A percentile compares a stretch with the other conserved stretches of the same genome.
phyloP scores from a whole-genome alignment of 192 early-diverging fungal species.

The Chytriomyces hyalinus region DNA sequence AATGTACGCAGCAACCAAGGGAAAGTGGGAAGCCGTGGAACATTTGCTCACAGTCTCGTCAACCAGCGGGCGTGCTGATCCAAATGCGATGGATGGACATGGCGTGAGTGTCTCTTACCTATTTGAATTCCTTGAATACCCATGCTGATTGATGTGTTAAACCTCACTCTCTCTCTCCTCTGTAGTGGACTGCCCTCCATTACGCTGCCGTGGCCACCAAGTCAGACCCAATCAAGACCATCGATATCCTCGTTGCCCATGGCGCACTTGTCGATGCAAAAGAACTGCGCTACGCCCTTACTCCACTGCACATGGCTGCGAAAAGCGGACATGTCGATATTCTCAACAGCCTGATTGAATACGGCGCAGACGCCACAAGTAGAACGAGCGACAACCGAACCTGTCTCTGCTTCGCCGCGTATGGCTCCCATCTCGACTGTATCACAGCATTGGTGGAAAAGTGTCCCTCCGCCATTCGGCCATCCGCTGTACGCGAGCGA shows the following conservation, averaged over 20 bases:
- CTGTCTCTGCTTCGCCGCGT: conserved; percentile 34
- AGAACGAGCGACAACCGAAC: conserved; percentile 40
- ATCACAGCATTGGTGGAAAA: conserved; percentile 11
- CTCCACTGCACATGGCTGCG: conserved; percentile 48
- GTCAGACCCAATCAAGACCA: conserved; percentile 14
- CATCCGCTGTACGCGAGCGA: not conserved
- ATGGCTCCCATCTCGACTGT: conserved; percentile 33
- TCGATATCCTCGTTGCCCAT: conserved; percentile 21
- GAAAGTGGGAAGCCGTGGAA: conserved; percentile 29
- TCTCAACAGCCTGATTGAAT: conserved; percentile 40
- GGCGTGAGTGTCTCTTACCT: conserved; percentile 21
- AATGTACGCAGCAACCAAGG: conserved; percentile 43
- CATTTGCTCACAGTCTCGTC: conserved; percentile 17
- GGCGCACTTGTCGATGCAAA: conserved; percentile 26
- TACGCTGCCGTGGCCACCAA: conserved; percentile 40
- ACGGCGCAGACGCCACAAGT: conserved; percentile 46
- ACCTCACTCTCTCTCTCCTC: not conserved
- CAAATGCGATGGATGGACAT: conserved; percentile 31
- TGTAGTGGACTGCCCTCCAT: conserved; percentile 33
- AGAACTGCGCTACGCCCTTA: conserved; percentile 30
- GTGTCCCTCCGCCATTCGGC: conserved; percentile 17
- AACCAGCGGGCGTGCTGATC: conserved; percentile 8
- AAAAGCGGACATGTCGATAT: conserved; percentile 42
- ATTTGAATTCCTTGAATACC: not conserved
- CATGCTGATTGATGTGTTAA: not conserved